Percentiles rank a stretch among this genome's conserved stretches.
Conservation (phyloP, 495 filamentous ascomycete genomes). For the Pyrenula aspistea region DNA sequence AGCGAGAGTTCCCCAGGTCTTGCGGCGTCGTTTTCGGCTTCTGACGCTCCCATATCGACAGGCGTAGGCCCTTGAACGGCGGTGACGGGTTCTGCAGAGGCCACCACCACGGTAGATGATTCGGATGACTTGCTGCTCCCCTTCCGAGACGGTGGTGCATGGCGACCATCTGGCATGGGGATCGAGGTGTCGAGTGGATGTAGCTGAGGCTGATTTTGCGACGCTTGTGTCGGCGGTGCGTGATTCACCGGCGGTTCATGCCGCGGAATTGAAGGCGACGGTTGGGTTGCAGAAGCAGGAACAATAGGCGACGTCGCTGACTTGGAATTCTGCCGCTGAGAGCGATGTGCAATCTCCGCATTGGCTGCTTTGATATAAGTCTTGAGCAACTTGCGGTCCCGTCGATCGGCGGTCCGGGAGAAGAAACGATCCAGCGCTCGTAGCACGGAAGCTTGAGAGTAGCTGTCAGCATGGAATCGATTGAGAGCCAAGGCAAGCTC, state of each 20-base stretch:
- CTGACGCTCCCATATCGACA: background rate
- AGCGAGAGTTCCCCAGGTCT: slow-evolving; percentile 7
- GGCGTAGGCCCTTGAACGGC: background rate
- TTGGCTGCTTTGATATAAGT: background rate
- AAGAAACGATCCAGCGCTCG: background rate
- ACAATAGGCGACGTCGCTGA: background rate
- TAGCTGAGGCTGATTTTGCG: background rate
- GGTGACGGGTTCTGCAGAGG: background rate
- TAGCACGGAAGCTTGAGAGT: background rate
- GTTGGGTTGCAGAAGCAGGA: background rate
- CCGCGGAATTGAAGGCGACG: background rate
- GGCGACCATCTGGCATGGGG: background rate
- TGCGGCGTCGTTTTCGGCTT: background rate
- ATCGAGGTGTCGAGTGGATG: background rate
- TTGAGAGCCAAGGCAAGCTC: background rate
- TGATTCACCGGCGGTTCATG: background rate
- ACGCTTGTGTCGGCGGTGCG: background rate
- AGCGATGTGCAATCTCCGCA: background rate
- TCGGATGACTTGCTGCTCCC: background rate
- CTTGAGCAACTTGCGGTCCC: background rate
- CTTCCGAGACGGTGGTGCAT: background rate
- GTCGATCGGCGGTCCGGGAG: background rate
- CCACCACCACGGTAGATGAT: background rate
- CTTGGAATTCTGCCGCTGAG: background rate
- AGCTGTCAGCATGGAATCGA: background rate